These are phyloP conservation scores for Candida lessepsii DNA, from an alignment of 805 yeast species.

Conservation along the genomic window DNA sequence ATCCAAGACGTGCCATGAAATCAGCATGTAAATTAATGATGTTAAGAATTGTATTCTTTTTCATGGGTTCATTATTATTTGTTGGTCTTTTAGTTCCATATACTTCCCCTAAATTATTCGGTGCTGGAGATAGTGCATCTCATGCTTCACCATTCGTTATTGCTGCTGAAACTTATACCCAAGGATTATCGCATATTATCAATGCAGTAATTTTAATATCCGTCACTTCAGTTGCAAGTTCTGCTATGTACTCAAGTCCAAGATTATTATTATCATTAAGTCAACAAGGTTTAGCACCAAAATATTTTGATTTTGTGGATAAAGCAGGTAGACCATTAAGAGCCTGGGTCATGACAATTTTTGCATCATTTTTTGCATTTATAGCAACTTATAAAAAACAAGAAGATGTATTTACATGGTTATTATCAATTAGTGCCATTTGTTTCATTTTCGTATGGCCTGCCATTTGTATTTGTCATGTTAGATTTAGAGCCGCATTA, in stretches of 20 bases:
- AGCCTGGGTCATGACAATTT: constrained; percentile 33
- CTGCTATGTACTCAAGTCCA: constrained; percentile 42
- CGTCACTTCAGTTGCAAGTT: constrained; percentile 43
- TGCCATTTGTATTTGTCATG: constrained; percentile 39
- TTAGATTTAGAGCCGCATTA: constrained; percentile 41
- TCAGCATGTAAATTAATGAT: constrained; percentile 41
- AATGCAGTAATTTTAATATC: constrained; percentile 41
- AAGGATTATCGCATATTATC: constrained; percentile 40
- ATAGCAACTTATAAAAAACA: constrained; percentile 42
- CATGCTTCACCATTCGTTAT: constrained; percentile 44
- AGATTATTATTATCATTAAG: constrained; percentile 43
- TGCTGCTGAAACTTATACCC: constrained; percentile 40
- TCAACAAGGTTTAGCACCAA: constrained; percentile 43
- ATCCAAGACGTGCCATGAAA: constrained; percentile 40
- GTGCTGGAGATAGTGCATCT: constrained; percentile 29
- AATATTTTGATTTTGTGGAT: constrained; percentile 39
- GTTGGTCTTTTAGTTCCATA: constrained; percentile 42
- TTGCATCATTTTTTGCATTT: constrained; percentile 37
- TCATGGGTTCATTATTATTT: constrained; percentile 39
- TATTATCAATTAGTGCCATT: constrained; percentile 42
- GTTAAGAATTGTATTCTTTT: constrained; percentile 37
- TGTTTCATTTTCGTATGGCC: constrained; percentile 45
- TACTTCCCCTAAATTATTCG: constrained; percentile 33
- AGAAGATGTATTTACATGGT: constrained; percentile 41
- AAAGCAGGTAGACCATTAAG: constrained; percentile 41